A percentile compares a stretch with the other conserved stretches of the same genome.
These are phyloP conservation scores for Exophiala calicioides DNA, from an alignment of 2,329 filamentous ascomycete genomes.

Conservation along the genomic window DNA sequence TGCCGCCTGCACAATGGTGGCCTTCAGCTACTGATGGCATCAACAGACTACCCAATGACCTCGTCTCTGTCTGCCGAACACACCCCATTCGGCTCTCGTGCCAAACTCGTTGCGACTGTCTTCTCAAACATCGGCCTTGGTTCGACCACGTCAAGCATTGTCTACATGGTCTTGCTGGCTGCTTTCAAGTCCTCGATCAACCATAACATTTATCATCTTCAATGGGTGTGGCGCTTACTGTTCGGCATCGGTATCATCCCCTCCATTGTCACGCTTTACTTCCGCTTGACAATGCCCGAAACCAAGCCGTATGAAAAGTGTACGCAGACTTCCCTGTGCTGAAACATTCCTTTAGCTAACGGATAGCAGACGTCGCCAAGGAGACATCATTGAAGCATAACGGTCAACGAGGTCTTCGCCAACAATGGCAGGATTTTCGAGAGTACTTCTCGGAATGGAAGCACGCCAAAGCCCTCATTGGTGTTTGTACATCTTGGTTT, in stretches of 20 bases:
- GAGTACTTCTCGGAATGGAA: slow-evolving; percentile 37
- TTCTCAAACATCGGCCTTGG: slow-evolving; percentile 18
- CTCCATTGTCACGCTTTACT: slow-evolving; percentile 31
- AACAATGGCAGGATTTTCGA: slow-evolving; percentile 34
- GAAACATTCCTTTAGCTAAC: not conserved
- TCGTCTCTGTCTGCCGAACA: slow-evolving; percentile 22
- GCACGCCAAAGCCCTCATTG: slow-evolving; percentile 38
- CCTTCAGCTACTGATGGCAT: not conserved
- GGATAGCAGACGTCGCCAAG: slow-evolving; percentile 14
- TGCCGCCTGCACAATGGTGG: too few species aligned
- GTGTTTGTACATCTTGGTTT: slow-evolving; percentile 37
- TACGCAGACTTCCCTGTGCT: not conserved
- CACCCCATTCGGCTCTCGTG: slow-evolving; percentile 11
- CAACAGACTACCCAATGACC: slow-evolving; percentile 24
- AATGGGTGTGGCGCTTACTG: slow-evolving; percentile 32
- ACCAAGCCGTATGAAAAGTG: slow-evolving; percentile 20
- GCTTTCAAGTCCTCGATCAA: slow-evolving; percentile 21
- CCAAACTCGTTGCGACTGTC: slow-evolving; percentile 12
- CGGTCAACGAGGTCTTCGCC: slow-evolving; percentile 17
- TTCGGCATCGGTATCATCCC: slow-evolving; percentile 33
- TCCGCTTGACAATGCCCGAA: slow-evolving; percentile 32
- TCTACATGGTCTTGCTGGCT: slow-evolving; percentile 15
- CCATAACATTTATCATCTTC: slow-evolving; percentile 16
- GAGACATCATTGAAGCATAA: slow-evolving; percentile 17
- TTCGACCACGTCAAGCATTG: slow-evolving; percentile 7